A percentile compares a stretch with the other conserved stretches of the same genome.
These are phyloP conservation scores for Bipolaris oryzae DNA, from an alignment of 2,329 filamentous ascomycete genomes.

Conservation along the genomic window DNA sequence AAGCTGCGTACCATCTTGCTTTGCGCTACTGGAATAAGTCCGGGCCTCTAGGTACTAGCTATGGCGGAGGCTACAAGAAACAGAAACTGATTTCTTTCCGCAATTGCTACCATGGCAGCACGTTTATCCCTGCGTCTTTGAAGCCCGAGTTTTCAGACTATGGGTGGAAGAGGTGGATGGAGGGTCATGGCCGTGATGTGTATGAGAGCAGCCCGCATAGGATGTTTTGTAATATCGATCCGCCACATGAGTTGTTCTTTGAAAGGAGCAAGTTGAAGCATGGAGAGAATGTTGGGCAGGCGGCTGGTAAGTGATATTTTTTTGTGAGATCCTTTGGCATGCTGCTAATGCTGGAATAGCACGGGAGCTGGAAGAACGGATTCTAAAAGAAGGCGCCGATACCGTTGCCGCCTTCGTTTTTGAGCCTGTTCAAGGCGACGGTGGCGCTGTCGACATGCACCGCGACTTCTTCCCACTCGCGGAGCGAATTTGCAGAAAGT, in stretches of 20 bases:
- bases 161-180: background rate
- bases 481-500: background rate
- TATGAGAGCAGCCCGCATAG: background rate
- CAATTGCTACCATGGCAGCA: background rate
- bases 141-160: background rate
- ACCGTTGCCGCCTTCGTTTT: background rate
- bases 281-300: background rate
- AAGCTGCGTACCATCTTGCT: background rate
- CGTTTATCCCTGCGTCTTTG: background rate
- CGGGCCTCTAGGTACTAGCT: background rate
- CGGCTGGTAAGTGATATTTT: background rate
- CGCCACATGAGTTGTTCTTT: background rate
- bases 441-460: background rate
- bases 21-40: background rate
- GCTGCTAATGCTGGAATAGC: background rate
- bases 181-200: background rate
- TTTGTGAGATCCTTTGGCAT: background rate
- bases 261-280: background rate
- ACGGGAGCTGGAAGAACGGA: background rate
- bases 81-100: background rate
- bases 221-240: background rate
- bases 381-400: background rate
- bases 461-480: background rate
- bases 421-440: background rate
- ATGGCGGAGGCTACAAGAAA: background rate